Conservation (phyloP, 2,329 filamentous ascomycete species). For the Elsinoe perseae region DNA sequence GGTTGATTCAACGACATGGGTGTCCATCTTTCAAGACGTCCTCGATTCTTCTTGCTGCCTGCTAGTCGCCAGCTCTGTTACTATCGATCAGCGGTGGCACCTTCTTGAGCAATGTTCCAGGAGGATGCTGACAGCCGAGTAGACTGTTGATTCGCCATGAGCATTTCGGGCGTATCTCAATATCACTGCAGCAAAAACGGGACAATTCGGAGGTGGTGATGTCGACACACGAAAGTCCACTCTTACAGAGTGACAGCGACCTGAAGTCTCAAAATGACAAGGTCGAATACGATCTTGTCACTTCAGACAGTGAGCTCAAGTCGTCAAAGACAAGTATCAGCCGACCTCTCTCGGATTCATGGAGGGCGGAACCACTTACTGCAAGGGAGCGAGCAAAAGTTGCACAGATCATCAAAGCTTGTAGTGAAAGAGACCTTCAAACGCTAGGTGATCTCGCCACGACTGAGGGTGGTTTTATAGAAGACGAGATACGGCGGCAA, state of each 20-base stretch:
- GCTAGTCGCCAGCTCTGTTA: too few species aligned
- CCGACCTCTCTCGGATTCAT: conserved; percentile 21
- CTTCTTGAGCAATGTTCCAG: too few species aligned
- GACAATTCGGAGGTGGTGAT: too few species aligned
- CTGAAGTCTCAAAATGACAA: too few species aligned
- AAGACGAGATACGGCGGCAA: conserved; percentile 53
- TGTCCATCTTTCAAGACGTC: background rate
- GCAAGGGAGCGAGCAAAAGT: conserved; percentile 25
- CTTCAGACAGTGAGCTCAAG: too few species aligned
- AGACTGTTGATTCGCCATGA: too few species aligned
- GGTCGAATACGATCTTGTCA: background rate
- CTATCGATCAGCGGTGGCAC: background rate
- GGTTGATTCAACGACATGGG: background rate
- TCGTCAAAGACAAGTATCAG: background rate
- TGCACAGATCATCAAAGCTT: conserved; percentile 35
- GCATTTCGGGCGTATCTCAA: too few species aligned
- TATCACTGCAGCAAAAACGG: too few species aligned
- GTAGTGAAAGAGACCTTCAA: conserved; percentile 33
- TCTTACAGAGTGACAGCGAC: too few species aligned
- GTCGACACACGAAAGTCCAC: too few species aligned
- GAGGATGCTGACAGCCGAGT: too few species aligned
- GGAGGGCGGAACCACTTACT: conserved; percentile 22
- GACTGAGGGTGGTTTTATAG: conserved; percentile 39
- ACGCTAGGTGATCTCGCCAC: conserved; percentile 37
- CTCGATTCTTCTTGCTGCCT: background rate